Conservation (phyloP, 2,329 filamentous ascomycete genomes). For the Dissoconium aciculare region DNA sequence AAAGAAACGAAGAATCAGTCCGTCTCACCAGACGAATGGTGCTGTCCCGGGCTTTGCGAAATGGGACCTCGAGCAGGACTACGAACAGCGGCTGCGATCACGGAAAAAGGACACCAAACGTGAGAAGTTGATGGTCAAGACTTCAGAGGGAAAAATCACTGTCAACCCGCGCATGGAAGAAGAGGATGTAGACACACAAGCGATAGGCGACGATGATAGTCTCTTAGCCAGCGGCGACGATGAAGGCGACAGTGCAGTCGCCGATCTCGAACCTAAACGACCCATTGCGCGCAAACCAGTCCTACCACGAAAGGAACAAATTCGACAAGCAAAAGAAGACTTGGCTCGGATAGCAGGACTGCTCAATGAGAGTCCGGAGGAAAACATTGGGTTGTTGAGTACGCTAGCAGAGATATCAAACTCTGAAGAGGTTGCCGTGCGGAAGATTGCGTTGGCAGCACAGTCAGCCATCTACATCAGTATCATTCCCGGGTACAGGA, state of each 20-base stretch:
- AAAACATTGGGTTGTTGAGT: constrained; percentile 68
- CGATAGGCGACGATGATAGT: constrained; percentile 39
- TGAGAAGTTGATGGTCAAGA: constrained; percentile 74
- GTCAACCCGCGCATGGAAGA: constrained; percentile 35
- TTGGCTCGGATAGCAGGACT: constrained; percentile 65
- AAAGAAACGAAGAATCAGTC: constrained; percentile 38
- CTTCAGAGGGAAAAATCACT: constrained; percentile 54
- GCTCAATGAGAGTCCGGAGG: constrained; percentile 86
- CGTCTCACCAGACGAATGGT: constrained; percentile 24
- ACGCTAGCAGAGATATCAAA: constrained; percentile 58
- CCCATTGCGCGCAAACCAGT: constrained; percentile 40
- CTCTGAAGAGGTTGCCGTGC: constrained; percentile 55
- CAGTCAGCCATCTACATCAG: constrained; percentile 89
- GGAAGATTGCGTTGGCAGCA: constrained; percentile 73
- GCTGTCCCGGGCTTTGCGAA: constrained; percentile 33
- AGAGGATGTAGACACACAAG: constrained; percentile 31
- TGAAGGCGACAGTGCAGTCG: constrained; percentile 30
- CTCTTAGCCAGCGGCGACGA: constrained; percentile 45
- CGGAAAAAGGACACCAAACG: constrained; percentile 47
- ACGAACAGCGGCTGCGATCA: constrained; percentile 67
- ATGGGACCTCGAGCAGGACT: constrained; percentile 88
- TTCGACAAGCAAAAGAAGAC: constrained; percentile 80
- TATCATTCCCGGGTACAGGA: constrained; percentile 89
- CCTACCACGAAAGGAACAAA: constrained; percentile 62
- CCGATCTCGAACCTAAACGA: constrained; percentile 33